phyloP scores from a whole-genome alignment of 1,284 basidiomycete genomes.

The Pseudozyma thailandica region DNA sequence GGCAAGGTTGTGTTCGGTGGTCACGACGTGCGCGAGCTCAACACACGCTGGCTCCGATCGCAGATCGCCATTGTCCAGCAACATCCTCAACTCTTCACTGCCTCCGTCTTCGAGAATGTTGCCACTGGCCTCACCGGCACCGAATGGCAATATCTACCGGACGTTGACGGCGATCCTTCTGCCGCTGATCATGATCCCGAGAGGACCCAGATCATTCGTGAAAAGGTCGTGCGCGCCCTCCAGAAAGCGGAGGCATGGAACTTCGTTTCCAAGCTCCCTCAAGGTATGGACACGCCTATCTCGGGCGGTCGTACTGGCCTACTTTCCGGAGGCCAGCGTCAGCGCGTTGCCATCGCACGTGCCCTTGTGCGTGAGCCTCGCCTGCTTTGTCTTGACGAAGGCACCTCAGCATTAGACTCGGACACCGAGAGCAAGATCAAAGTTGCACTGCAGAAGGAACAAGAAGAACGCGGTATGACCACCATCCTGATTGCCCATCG shows the following conservation, averaged over 20 bases:
- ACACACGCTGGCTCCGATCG: slow-evolving; percentile 69
- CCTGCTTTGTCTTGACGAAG: slow-evolving; percentile 64
- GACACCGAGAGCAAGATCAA: slow-evolving; percentile 64
- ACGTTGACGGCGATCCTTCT: slow-evolving; percentile 31
- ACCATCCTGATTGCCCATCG: slow-evolving; percentile 65
- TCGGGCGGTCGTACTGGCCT: slow-evolving; percentile 68
- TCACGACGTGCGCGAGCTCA: slow-evolving; percentile 67
- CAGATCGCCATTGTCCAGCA: slow-evolving; percentile 70
- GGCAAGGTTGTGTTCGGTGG: slow-evolving; percentile 65
- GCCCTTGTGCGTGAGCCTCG: slow-evolving; percentile 62
- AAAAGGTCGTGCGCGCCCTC: slow-evolving; percentile 63
- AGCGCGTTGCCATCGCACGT: slow-evolving; percentile 64
- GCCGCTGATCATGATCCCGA: slow-evolving; percentile 17
- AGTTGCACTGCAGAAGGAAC: slow-evolving; percentile 57
- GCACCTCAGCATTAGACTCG: slow-evolving; percentile 63
- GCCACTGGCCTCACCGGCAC: slow-evolving; percentile 61
- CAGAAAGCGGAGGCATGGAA: slow-evolving; percentile 69
- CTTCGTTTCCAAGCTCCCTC: slow-evolving; percentile 68
- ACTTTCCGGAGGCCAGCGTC: slow-evolving; percentile 64
- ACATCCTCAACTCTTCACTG: slow-evolving; percentile 68
- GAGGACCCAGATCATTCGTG: slow-evolving; percentile 53
- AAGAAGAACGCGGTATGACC: slow-evolving; percentile 64
- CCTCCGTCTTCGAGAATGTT: slow-evolving; percentile 65
- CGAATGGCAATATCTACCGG: slow-evolving; percentile 47
- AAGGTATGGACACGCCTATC: slow-evolving; percentile 68